Conservation (phyloP, 192 early-diverging fungal genomes). For the Rhizophagus clarus region DNA sequence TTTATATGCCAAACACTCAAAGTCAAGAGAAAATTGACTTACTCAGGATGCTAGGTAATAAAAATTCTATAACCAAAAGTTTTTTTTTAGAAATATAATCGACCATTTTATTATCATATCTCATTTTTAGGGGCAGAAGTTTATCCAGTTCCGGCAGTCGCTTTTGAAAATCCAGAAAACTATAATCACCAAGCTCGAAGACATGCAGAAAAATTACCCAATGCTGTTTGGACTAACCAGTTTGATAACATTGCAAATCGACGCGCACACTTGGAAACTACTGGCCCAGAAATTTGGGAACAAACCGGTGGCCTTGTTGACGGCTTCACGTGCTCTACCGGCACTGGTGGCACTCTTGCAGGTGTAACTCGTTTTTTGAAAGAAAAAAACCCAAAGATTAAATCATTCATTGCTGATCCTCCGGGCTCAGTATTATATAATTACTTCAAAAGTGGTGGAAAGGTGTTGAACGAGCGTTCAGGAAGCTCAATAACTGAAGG, state of each 20-base stretch:
- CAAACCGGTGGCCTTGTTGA: conserved; percentile 83
- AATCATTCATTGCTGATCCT: conserved; percentile 87
- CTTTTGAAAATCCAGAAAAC: conserved; percentile 89
- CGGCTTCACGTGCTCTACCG: conserved; percentile 91
- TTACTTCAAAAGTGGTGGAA: conserved; percentile 72
- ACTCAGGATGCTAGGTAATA: conserved; percentile 78
- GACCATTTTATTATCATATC: not conserved
- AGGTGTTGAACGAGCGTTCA: conserved; percentile 60
- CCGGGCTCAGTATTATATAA: conserved; percentile 91
- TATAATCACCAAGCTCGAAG: conserved; percentile 93
- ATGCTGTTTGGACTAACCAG: conserved; percentile 97
- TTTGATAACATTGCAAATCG: conserved; percentile 94
- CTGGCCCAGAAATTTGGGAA: conserved; percentile 92
- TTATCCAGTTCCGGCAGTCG: conserved; percentile 88
- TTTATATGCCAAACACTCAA: conserved; percentile 98
- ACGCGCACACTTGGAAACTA: conserved; percentile 92
- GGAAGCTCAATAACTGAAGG: conserved; percentile 94
- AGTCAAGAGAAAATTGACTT: conserved; percentile 95
- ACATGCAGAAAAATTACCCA: conserved; percentile 74
- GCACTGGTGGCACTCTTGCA: conserved; percentile 91
- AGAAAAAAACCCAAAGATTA: conserved; percentile 68
- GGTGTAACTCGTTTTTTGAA: conserved; percentile 85
- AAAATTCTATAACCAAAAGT: not conserved
- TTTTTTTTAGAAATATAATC: not conserved
- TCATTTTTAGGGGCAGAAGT: conserved; percentile 74